Evolutionary conservation across 2,329 filamentous ascomycete species (phyloP).

Genomic region (Cercospora citrullina): DNA sequence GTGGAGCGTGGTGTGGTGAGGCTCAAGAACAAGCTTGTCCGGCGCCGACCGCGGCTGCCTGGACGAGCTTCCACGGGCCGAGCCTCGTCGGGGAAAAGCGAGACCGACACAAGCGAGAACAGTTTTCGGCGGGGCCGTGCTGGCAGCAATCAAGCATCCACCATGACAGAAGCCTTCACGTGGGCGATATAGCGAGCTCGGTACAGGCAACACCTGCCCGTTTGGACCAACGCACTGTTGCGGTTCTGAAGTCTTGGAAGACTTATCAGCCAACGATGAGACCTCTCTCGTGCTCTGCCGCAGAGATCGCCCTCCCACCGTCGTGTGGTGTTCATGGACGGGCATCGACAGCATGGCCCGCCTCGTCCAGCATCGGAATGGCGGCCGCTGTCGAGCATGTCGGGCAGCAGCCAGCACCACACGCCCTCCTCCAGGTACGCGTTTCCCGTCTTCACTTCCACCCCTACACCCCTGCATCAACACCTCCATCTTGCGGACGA

Average conservation of each 20-base stretch:
- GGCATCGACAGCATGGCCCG: constrained; percentile 26
- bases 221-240: neutral
- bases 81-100: neutral
- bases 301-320: neutral
- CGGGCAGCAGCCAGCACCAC: constrained; percentile 21
- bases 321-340: constrained; percentile 31
- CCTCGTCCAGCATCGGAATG: constrained; percentile 28
- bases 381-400: constrained; percentile 34
- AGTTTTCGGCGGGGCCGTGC: neutral
- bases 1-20: constrained; percentile 7
- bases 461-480: neutral
- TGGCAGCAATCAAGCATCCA: neutral
- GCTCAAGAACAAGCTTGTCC: neutral
- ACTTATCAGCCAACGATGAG: constrained; percentile 15
- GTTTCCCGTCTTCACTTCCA: neutral
- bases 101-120: neutral
- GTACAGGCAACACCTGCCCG: constrained; percentile 5
- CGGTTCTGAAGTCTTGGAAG: neutral
- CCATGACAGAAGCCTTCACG: constrained; percentile 6
- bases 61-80: neutral
- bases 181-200: constrained; percentile 3
- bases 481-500: neutral
- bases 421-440: constrained; percentile 28
- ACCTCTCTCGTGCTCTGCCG: neutral
- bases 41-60: neutral